Conservation (phyloP, 805 yeast species). For the Yueomyces sp. region DNA sequence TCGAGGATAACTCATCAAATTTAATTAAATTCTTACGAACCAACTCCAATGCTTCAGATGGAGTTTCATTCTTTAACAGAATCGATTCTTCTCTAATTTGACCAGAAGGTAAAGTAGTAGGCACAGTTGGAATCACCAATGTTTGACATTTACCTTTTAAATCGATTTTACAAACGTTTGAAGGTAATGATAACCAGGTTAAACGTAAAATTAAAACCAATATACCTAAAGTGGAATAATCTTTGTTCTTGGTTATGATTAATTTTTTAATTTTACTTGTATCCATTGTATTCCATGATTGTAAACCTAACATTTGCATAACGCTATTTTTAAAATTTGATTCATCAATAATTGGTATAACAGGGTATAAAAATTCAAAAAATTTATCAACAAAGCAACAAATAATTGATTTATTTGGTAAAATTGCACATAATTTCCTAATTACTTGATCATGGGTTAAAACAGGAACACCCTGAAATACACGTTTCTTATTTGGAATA, state of each 20-base stretch:
- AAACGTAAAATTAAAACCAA: conserved; percentile 38
- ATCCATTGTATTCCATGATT: conserved; percentile 1
- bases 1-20: conserved; percentile 23
- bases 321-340: conserved; percentile 22
- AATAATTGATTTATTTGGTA: conserved; percentile 43
- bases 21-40: conserved; percentile 20
- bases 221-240: conserved; percentile 35
- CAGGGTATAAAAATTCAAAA: conserved; percentile 47
- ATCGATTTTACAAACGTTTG: conserved; percentile 24
- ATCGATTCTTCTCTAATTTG: conserved; percentile 19
- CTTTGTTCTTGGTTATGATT: conserved; percentile 22
- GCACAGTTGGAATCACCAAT: background rate
- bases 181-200: conserved; percentile 43
- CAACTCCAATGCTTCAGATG: conserved; percentile 16
- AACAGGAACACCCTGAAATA: background rate
- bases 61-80: conserved; percentile 17
- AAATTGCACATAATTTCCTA: conserved; percentile 23
- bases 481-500: background rate
- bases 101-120: conserved; percentile 10
- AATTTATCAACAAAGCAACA: conserved; percentile 46
- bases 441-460: conserved; percentile 12
- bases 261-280: conserved; percentile 13
- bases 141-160: conserved; percentile 9
- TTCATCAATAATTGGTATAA: conserved; percentile 57
- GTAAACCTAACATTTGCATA: conserved; percentile 12